Evolutionary conservation across 768 basidiomycete genomes (phyloP).

Genomic region (Podaxis sp.): DNA sequence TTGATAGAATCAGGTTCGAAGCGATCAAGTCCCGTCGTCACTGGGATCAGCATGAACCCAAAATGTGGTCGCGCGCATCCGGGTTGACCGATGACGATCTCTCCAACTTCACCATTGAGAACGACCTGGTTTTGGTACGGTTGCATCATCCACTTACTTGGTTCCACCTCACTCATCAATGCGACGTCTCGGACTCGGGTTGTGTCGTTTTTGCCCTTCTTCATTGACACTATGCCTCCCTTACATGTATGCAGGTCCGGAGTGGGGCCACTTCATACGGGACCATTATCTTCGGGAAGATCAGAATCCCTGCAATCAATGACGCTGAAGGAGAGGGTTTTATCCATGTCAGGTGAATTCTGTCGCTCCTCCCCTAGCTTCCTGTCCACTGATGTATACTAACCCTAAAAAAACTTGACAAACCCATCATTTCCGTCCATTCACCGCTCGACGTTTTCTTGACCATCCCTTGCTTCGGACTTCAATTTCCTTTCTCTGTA

Average conservation of each 20-base stretch:
- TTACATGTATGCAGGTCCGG: slow-evolving; percentile 29
- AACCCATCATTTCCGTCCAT: background rate
- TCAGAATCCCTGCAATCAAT: slow-evolving; percentile 61
- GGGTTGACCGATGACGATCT: slow-evolving; percentile 50
- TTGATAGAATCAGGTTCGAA: slow-evolving; percentile 55
- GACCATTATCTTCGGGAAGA: slow-evolving; percentile 70
- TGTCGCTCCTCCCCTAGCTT: slow-evolving; percentile 6
- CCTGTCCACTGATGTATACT: background rate
- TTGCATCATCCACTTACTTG: slow-evolving; percentile 8
- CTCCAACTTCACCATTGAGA: slow-evolving; percentile 43
- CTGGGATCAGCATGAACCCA: slow-evolving; percentile 71
- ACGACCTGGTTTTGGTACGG: slow-evolving; percentile 37
- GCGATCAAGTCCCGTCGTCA: slow-evolving; percentile 61
- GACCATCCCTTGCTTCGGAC: background rate
- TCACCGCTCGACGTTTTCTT: background rate
- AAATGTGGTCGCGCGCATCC: slow-evolving; percentile 63
- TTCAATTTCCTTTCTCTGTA: slow-evolving; percentile 1
- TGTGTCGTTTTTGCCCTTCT: background rate
- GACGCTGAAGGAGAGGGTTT: slow-evolving; percentile 63
- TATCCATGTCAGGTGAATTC: slow-evolving; percentile 61
- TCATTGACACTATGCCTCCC: background rate
- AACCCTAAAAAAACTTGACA: background rate
- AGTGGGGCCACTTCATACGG: slow-evolving; percentile 62
- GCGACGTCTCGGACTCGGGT: background rate
- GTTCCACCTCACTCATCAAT: background rate